Evolutionary conservation across 208 protist genomes (phyloP).

Genomic region (Leishmania aethiopica): DNA sequence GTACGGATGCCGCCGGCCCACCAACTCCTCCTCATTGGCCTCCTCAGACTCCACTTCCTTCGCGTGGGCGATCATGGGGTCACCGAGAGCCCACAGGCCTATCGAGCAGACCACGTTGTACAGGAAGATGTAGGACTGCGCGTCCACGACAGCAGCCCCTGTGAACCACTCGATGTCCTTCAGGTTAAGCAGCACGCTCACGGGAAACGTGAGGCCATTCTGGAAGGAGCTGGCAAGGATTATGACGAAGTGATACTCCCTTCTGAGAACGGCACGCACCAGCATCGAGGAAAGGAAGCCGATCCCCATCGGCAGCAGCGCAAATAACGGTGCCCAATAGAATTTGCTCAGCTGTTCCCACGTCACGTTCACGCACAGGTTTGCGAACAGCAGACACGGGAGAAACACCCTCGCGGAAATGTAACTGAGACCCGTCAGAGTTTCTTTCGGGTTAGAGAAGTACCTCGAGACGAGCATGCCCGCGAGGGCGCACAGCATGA

Average conservation of each 20-base stretch:
- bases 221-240: constrained; percentile 71
- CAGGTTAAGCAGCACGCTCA: constrained; percentile 59
- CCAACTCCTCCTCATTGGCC: background rate
- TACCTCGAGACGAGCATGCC: constrained; percentile 59
- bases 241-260: constrained; percentile 55
- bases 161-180: constrained; percentile 70
- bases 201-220: constrained; percentile 67
- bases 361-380: constrained; percentile 63
- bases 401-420: constrained; percentile 68
- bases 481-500: constrained; percentile 53
- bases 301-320: constrained; percentile 45
- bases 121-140: constrained; percentile 66
- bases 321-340: constrained; percentile 67
- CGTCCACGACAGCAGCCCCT: constrained; percentile 26
- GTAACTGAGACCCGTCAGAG: constrained; percentile 56
- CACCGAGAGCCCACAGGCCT: constrained; percentile 56
- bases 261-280: constrained; percentile 30
- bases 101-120: constrained; percentile 75
- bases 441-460: constrained; percentile 36
- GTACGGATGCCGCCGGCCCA: constrained; percentile 1
- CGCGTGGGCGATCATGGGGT: constrained; percentile 39
- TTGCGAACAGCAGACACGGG: constrained; percentile 72
- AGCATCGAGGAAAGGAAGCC: constrained; percentile 36
- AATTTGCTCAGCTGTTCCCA: constrained; percentile 50
- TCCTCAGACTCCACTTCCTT: constrained; percentile 30